A percentile compares a stretch with the other conserved stretches of the same genome.
These are phyloP conservation scores for Blastobotrys mokoenaii DNA, from an alignment of 805 yeast species.

Conservation along the genomic window DNA sequence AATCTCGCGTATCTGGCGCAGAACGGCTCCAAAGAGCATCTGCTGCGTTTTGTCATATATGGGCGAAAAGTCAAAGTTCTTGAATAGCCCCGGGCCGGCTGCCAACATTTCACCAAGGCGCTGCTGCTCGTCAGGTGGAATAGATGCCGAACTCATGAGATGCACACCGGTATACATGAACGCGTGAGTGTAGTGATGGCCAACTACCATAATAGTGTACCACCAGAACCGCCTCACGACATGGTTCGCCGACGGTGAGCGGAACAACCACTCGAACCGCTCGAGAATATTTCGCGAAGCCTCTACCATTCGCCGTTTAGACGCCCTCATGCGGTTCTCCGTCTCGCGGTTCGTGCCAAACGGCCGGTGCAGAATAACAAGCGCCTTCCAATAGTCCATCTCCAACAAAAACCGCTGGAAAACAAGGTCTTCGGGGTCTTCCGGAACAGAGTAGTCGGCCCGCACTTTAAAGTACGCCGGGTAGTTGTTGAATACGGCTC, in stretches of 20 bases:
- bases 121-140: slow-evolving; percentile 7
- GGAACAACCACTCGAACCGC: slow-evolving; percentile 15
- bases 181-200: slow-evolving; percentile 16
- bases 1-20: slow-evolving; percentile 14
- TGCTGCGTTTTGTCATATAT: slow-evolving; percentile 10
- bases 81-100: slow-evolving; percentile 5
- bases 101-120: slow-evolving; percentile 9
- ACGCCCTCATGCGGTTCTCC: slow-evolving; percentile 7
- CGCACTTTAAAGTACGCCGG: slow-evolving; percentile 18
- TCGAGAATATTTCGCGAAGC: slow-evolving; percentile 14
- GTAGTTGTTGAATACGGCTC: slow-evolving; percentile 18
- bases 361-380: slow-evolving; percentile 24
- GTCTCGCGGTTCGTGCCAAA: slow-evolving; percentile 10
- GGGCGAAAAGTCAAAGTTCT: slow-evolving; percentile 6
- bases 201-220: slow-evolving; percentile 6
- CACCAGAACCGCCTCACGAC: slow-evolving; percentile 11
- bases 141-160: slow-evolving; percentile 12
- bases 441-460: slow-evolving; percentile 15
- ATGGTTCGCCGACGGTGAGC: slow-evolving; percentile 6
- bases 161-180: slow-evolving; percentile 10
- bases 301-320: slow-evolving; percentile 10
- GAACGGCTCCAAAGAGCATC: slow-evolving; percentile 10
- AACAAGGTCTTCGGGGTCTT: slow-evolving; percentile 18
- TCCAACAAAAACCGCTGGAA: slow-evolving; percentile 26
- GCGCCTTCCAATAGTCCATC: slow-evolving; percentile 21